phyloP scores from a whole-genome alignment of 768 basidiomycete species.

The Suillus variegatus region DNA sequence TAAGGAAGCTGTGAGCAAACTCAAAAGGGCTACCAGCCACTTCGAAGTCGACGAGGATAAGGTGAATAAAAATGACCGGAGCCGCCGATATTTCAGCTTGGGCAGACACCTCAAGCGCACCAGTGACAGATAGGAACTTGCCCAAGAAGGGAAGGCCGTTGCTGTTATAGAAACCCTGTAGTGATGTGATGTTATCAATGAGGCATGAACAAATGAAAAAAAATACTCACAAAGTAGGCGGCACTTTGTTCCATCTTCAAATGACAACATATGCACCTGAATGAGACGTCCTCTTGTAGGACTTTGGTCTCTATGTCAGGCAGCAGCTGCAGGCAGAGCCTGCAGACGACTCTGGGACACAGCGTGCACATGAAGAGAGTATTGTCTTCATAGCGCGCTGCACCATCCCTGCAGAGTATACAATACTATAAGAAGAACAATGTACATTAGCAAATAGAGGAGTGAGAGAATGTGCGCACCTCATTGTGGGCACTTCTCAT shows the following conservation, averaged over 20 bases:
- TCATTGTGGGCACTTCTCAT: not conserved
- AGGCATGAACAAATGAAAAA: not conserved
- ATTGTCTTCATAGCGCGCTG: not conserved
- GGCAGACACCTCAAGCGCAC: not conserved
- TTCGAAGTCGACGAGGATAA: not conserved
- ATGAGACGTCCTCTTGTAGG: not conserved
- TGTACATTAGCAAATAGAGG: not conserved
- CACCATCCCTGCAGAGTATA: not conserved
- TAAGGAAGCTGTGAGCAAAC: not conserved
- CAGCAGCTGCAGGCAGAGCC: not conserved
- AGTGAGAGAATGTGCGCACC: not conserved
- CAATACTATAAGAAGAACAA: not conserved
- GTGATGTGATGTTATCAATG: not conserved
- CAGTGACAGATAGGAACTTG: not conserved
- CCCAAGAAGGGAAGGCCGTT: not conserved
- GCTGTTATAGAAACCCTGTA: not conserved
- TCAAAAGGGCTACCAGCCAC: not conserved
- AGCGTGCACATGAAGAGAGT: not conserved
- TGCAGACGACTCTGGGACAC: not conserved
- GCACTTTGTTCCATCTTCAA: not conserved
- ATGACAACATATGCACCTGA: not conserved
- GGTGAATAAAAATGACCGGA: not conserved
- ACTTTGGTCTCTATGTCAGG: not conserved
- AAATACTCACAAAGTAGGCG: constrained; percentile 4
- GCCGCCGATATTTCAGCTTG: not conserved